Percentiles rank a stretch among this genome's conserved stretches.
Conservation (phyloP, 345 rosid species). For the Trapa incisa region DNA sequence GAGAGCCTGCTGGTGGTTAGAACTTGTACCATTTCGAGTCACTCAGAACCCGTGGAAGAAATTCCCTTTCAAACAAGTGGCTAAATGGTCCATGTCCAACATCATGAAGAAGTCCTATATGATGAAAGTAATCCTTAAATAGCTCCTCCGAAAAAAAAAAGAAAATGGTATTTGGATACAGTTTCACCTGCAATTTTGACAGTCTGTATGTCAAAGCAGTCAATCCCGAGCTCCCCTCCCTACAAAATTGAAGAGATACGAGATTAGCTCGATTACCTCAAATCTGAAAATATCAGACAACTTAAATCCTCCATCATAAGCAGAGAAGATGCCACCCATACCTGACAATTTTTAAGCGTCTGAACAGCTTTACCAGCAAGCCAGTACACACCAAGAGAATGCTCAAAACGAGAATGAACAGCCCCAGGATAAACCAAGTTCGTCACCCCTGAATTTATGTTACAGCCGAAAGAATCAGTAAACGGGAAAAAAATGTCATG, state of each 20-base stretch:
- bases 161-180: constrained; percentile 1
- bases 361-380: constrained; percentile 71
- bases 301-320: neutral
- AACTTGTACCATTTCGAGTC: constrained; percentile 41
- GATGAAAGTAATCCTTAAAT: constrained; percentile 3
- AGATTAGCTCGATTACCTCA: neutral
- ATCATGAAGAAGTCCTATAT: constrained; percentile 87
- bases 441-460: constrained; percentile 44
- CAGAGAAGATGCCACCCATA: constrained; percentile 17
- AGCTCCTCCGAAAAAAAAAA: constrained; percentile 1
- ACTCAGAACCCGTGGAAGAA: constrained; percentile 58
- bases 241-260: constrained; percentile 9
- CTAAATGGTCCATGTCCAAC: constrained; percentile 97
- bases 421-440: constrained; percentile 90
- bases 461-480: neutral
- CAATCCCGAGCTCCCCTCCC: constrained; percentile 82
- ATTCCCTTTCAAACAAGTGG: constrained; percentile 79
- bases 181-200: constrained; percentile 76
- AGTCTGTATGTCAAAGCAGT: constrained; percentile 62
- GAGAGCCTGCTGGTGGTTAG: neutral
- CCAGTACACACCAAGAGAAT: constrained; percentile 88
- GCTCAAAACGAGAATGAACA: constrained; percentile 83
- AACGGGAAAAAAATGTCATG: neutral
- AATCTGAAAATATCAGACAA: neutral
- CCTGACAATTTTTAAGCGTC: constrained; percentile 53